Base-by-base conservation (phyloP, 768 basidiomycete genomes). In the Calvatia gigantea region DNA sequence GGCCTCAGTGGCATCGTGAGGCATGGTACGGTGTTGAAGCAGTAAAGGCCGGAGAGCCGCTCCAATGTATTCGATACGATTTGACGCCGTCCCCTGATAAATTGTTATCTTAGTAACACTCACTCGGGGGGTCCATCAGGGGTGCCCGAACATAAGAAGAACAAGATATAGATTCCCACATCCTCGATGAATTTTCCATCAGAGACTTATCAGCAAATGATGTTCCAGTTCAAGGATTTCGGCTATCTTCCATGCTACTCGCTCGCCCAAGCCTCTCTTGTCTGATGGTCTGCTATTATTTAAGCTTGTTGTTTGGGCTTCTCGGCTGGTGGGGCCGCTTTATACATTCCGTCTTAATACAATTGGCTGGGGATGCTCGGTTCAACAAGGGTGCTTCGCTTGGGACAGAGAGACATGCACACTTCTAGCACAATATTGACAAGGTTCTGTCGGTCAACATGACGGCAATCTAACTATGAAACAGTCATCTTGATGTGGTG, bases 1-100 rank as follows among this genome's bases (percentile, higher is more conserved):
- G 57, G 58, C 19, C 60, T 70, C 38, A 70, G 67, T 60, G 70
- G 69, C 3, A 58, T 59, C 5, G 67, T 68, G 3, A 63, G 69
- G 57, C 69, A 70, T 59, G 70, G 69, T 8, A 72, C 70, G 1
- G 67, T 71, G 2, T 57, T 71, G 58, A 69, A 63, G 55, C 69
- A 71, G 57, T 69, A 54, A 42, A 25, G 41, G 11, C 11, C 19
- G 19, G 21, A 21, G 6, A 12, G 41, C 19, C 19, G 8, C 14
- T 11, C 21, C 25, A 23, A 4, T 42, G 14, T 11, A n/a, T n/a
- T n/a, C n/a, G n/a, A n/a, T n/a, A n/a, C n/a, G n/a, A n/a, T n/a
- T n/a, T n/a, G n/a, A n/a, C n/a, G n/a, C n/a, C n/a, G n/a, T n/a
- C n/a, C n/a, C n/a, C n/a, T n/a, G n/a, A n/a, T n/a, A n/a, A n/a